Evolutionary conservation across 139 green algal species (phyloP).

Genomic region (Chlamydomonas urium): DNA sequence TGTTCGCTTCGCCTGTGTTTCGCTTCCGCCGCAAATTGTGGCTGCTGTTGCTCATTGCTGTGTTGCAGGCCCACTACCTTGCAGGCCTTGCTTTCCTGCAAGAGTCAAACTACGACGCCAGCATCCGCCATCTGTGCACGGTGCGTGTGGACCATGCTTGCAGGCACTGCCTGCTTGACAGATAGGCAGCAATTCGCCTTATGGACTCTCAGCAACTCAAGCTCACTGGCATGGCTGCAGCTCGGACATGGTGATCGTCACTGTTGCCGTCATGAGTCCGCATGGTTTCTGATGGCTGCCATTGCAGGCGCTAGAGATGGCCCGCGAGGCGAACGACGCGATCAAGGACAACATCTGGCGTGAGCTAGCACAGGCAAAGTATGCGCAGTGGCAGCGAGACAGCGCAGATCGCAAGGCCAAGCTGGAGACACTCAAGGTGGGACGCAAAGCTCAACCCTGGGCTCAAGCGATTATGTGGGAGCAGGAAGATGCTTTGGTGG

Average conservation of each 20-base stretch:
- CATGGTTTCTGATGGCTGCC: background rate
- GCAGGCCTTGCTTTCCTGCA: constrained; percentile 44
- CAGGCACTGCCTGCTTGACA: background rate
- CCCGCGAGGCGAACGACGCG: constrained; percentile 47
- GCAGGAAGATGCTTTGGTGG: no score
- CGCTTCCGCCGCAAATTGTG: background rate
- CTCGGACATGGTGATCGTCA: background rate
- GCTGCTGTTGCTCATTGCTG: background rate
- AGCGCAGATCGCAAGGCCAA: no score
- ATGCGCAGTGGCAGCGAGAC: constrained; percentile 35
- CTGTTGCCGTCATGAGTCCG: no score
- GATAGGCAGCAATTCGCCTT: background rate
- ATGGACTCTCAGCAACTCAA: background rate
- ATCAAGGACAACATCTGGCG: constrained; percentile 53
- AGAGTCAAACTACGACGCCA: constrained; percentile 17
- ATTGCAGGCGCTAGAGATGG: constrained; percentile 50
- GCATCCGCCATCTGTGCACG: background rate
- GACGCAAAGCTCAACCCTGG: no score
- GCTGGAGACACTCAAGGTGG: no score
- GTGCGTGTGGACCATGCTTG: background rate
- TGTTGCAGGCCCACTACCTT: constrained; percentile 54
- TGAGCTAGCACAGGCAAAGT: constrained; percentile 47
- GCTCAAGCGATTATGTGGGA: no score
- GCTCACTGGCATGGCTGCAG: background rate
- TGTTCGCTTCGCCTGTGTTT: background rate